phyloP scores from a whole-genome alignment of 2,329 filamentous ascomycete genomes.

The Colletotrichum zoysiae region DNA sequence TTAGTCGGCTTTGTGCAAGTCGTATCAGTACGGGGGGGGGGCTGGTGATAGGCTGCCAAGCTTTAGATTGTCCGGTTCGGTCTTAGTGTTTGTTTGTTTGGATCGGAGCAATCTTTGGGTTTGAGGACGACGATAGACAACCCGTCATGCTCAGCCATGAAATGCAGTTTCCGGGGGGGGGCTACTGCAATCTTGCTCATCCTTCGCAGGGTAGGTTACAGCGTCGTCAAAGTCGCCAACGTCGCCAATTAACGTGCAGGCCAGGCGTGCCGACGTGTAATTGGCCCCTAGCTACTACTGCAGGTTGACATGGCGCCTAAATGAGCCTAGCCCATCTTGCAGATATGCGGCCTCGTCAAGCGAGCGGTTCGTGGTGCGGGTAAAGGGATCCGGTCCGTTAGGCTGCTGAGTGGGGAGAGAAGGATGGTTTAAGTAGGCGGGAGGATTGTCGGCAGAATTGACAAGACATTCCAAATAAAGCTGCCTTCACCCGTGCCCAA shows the following conservation, averaged over 20 bases:
- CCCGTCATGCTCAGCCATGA: too few relatives aligned
- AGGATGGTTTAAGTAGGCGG: not conserved
- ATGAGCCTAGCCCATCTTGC: slow-evolving; percentile 10
- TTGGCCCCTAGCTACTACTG: slow-evolving; percentile 1
- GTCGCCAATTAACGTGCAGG: slow-evolving; percentile 19
- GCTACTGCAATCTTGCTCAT: slow-evolving; percentile 17
- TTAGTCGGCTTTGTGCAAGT: slow-evolving; percentile 21
- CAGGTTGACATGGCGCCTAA: slow-evolving; percentile 1
- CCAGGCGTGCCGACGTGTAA: slow-evolving; percentile 3
- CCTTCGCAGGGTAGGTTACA: not conserved
- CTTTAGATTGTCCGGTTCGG: not conserved
- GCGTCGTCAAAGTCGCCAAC: slow-evolving; percentile 16
- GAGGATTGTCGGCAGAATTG: not conserved
- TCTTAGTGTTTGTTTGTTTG: too few relatives aligned
- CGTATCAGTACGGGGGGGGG: slow-evolving; percentile 15
- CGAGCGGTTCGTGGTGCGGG: not conserved
- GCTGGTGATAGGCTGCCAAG: not conserved
- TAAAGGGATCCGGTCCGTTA: not conserved
- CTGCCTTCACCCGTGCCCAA: not conserved
- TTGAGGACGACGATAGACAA: too few relatives aligned
- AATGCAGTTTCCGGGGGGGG: not conserved
- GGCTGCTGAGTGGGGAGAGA: too few relatives aligned
- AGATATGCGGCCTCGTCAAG: slow-evolving; percentile 14
- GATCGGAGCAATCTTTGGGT: too few relatives aligned
- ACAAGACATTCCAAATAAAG: not conserved